Percentiles rank a stretch among this genome's conserved stretches.
Conservation (phyloP, 2,329 filamentous ascomycete genomes). For the Pseudogymnoascus pannorum region DNA sequence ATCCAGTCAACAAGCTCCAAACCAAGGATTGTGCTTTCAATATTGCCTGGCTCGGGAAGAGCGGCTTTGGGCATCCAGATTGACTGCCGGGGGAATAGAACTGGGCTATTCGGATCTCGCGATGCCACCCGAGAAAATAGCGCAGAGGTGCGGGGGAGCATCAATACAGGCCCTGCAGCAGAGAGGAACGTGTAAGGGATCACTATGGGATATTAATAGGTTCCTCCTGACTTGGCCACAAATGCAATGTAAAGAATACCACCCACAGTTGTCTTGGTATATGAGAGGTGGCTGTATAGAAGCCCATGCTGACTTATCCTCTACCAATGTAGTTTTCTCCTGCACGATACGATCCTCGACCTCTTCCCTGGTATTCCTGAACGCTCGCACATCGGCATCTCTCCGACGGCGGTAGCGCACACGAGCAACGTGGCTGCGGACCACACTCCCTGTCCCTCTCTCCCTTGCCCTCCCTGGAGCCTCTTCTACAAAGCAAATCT, state of each 20-base stretch:
- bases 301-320: background rate
- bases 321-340: background rate
- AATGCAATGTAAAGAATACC: background rate
- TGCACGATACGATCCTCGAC: background rate
- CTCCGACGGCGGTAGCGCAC: background rate
- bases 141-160: background rate
- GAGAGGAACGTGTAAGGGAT: background rate
- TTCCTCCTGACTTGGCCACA: background rate
- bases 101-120: constrained; percentile 18
- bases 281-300: background rate
- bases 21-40: constrained; percentile 14
- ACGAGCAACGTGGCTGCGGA: constrained; percentile 5
- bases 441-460: background rate
- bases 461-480: background rate
- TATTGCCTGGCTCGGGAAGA: constrained; percentile 12
- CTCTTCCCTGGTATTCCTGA: background rate
- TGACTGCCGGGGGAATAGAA: constrained; percentile 15
- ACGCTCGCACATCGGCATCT: constrained; percentile 1
- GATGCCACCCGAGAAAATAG: constrained; percentile 16
- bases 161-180: background rate
- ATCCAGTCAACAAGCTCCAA: constrained; percentile 14
- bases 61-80: constrained; percentile 16
- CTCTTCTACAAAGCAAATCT: background rate
- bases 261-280: constrained; percentile 1
- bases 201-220: background rate